Evolutionary conservation across 2,329 filamentous ascomycete species (phyloP), one percentile per base, ranked within the genome.

Genomic region (Nemania serpens): DNA sequence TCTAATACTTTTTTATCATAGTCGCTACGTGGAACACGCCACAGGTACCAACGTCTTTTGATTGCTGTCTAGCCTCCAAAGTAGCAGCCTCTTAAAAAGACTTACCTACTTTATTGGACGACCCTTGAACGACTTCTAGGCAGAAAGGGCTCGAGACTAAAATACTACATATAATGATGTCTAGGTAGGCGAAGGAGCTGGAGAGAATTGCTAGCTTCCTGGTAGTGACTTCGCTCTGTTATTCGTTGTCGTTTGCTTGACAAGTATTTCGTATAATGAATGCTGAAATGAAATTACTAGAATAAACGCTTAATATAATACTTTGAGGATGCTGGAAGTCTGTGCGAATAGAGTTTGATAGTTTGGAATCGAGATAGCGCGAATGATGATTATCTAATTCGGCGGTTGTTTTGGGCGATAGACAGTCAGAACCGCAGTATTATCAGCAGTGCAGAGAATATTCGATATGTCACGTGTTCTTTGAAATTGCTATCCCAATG

Each of bases 1-100:
- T 56, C 37, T 49, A 56, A 37, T 56, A 56, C 46, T 20, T 18
- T 57, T 45, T 51, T 20, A 51, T 57, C 17, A 17, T 46, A 37
- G 29, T 51, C 39, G 33, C n/a, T 18, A 41, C 36, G 39, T 57
- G 29, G 15, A 12, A 49, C 36, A 41, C 25, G 36, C 15, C 18
- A 25, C 12, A 39, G 11, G 36, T 17, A 15, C 25, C 13, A 47
- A 6, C 34, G 34, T 33, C 42, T 18, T 45, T 56, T 34, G 22
- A 34, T 34, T 56, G 15, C 20, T 13, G 17, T 50, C 6, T 37
- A 3, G 15, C 11, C n/a, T 13, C 25, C 18, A 37, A 39, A 29
- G 33, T 34, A 33, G 33, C 10, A 48, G 18, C 6, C 13, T 10
- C 34, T 55, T 48, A 34, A 48, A n/a, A 41, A 13, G 15, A 25